Conservation (phyloP, 2,329 filamentous ascomycete species). For the Xylariales sp. region DNA sequence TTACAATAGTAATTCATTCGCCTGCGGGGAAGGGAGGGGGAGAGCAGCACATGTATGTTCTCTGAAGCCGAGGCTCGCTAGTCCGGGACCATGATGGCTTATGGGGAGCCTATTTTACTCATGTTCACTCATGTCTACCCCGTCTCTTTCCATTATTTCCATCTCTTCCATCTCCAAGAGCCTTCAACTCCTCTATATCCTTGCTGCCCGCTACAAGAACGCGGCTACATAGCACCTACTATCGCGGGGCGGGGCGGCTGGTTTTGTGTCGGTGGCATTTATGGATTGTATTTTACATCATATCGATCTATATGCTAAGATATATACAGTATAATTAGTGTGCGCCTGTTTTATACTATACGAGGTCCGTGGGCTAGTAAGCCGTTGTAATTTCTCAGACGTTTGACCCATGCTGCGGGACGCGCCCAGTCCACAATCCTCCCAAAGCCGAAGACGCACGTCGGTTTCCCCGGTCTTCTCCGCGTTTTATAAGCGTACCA, state of each 20-base stretch:
- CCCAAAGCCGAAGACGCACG: slow-evolving; percentile 6
- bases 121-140: not conserved
- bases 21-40: not conserved
- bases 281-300: not conserved
- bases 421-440: not conserved
- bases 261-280: not conserved
- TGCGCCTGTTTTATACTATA: not conserved
- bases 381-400: not conserved
- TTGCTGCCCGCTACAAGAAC: not conserved
- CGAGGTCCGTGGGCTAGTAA: not conserved
- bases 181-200: not conserved
- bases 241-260: not conserved
- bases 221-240: not conserved
- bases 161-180: not conserved
- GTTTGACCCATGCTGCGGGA: not conserved
- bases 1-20: not conserved
- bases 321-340: no score
- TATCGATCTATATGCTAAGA: no score
- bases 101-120: slow-evolving; percentile 8
- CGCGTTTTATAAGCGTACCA: not conserved
- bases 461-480: slow-evolving; percentile 9
- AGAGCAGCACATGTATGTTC: slow-evolving; percentile 1
- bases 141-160: not conserved
- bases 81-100: not conserved
- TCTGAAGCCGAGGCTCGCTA: slow-evolving; percentile 10